Evolutionary conservation across 371 early-diverging fungal species (phyloP), one percentile per base, ranked within the genome.

Genomic region (Zychaea mexicana): DNA sequence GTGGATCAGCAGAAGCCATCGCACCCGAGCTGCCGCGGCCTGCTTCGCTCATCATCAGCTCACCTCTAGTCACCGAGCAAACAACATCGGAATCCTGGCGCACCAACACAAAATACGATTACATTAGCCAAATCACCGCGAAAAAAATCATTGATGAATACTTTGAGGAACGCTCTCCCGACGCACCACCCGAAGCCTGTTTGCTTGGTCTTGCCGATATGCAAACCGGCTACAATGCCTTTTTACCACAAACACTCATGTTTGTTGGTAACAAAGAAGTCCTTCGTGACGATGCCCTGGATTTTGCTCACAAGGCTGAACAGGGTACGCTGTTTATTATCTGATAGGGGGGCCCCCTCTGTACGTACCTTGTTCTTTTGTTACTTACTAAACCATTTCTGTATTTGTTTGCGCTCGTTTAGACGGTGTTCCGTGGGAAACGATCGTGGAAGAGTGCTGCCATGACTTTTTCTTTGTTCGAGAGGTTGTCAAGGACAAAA

Each of bases 401-500:
- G n/a, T n/a, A n/a, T n/a, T n/a, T 33, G 33, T 33, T 12, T 33
- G 5, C 12, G 8, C 33, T 33, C 12, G 8, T 33, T 33, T 33
- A 15, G 79, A 82, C 36, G 75, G 78, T 27, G 76, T 82, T 8
- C 54, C 61, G 26, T 77, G 76, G 69, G 64, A 77, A 28, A 77
- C 76, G 3, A 65, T 82, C 0, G 62, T 73, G 9, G 82, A 82
- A 39, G 75, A 77, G 31, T 62, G 58, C 30, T 76, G 77, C 2
- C 82, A 82, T 46, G 76, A 82, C 52, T 82, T 77, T 79, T 82
- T 82, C 57, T 73, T 74, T 60, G 79, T 82, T 13, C 70, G 79
- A 47, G 82, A 82, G 53, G 76, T 79, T 0, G 79, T 82, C 32
- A 77, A 76, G 54, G 82, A 82, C 54, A 71, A 76, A 53, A 52